Evolutionary conservation across 192 early-diverging fungal genomes (phyloP).

Genomic region (Coemansia sp.): DNA sequence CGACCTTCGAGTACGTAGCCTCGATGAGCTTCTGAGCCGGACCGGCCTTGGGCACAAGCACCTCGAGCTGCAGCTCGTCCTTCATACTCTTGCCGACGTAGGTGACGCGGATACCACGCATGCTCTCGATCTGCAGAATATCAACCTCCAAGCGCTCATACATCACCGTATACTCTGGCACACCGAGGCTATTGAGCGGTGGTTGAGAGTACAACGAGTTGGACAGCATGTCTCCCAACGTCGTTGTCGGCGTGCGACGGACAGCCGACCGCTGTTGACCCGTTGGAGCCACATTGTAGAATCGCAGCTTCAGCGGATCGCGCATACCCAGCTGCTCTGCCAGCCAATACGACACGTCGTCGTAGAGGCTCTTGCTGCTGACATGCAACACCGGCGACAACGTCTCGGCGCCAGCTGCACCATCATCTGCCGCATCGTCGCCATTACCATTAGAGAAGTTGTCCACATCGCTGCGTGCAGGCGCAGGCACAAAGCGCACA

Average conservation of each 20-base stretch:
- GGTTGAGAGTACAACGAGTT: constrained; percentile 28
- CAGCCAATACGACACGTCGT: constrained; percentile 65
- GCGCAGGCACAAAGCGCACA: constrained; percentile 73
- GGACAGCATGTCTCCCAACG: constrained; percentile 63
- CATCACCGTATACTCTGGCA: constrained; percentile 59
- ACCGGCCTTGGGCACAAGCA: constrained; percentile 72
- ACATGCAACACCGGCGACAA: constrained; percentile 3
- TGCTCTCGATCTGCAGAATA: constrained; percentile 82
- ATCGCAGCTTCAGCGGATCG: constrained; percentile 73
- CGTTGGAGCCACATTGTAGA: constrained; percentile 55
- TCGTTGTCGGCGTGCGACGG: constrained; percentile 52
- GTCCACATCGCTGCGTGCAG: constrained; percentile 29
- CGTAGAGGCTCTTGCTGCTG: constrained; percentile 37
- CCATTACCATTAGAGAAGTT: constrained; percentile 11
- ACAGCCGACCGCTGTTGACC: constrained; percentile 54
- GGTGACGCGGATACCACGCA: constrained; percentile 70
- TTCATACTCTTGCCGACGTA: constrained; percentile 69
- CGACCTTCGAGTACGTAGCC: constrained; percentile 58
- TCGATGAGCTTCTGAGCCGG: constrained; percentile 57
- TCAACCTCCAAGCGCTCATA: constrained; percentile 88
- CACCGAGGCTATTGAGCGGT: constrained; percentile 14
- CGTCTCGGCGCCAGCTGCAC: constrained; percentile 24
- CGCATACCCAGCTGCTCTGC: constrained; percentile 57
- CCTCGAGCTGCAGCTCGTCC: constrained; percentile 70
- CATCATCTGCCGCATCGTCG: neutral